Conservation (phyloP, 345 rosid species). For the Aquilaria sinensis region DNA sequence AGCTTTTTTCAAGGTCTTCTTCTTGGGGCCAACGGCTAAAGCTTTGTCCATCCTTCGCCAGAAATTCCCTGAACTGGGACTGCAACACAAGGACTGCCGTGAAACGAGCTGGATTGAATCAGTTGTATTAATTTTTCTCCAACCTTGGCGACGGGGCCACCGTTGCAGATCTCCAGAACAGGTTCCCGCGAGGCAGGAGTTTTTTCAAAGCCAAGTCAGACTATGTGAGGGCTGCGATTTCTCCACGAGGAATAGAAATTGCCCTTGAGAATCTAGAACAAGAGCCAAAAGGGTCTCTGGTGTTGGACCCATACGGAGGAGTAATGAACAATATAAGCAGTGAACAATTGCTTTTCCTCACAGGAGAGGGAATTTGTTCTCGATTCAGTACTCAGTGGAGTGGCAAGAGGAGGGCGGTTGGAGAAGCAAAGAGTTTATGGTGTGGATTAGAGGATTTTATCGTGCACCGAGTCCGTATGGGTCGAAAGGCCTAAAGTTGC, state of each 20-base stretch:
- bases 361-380: slow-evolving; percentile 24
- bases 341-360: slow-evolving; percentile 25
- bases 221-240: not conserved
- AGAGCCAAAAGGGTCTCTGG: not conserved
- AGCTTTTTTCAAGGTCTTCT: not conserved
- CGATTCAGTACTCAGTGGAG: slow-evolving; percentile 21
- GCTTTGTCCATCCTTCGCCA: not conserved
- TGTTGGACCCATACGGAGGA: slow-evolving; percentile 28
- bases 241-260: not conserved
- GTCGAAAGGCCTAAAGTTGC: not conserved
- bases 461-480: not conserved
- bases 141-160: not conserved
- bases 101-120: slow-evolving; percentile 5
- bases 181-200: not conserved
- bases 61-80: not conserved
- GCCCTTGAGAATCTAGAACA: not conserved
- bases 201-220: slow-evolving; percentile 4
- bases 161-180: not conserved
- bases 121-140: not conserved
- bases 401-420: slow-evolving; percentile 10
- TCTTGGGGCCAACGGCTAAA: not conserved
- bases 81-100: not conserved
- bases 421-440: not conserved
- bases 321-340: slow-evolving; percentile 20
- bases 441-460: not conserved